Evolutionary conservation across 2,329 filamentous ascomycete species (phyloP).

Genomic region (Juglanconis juglandina): DNA sequence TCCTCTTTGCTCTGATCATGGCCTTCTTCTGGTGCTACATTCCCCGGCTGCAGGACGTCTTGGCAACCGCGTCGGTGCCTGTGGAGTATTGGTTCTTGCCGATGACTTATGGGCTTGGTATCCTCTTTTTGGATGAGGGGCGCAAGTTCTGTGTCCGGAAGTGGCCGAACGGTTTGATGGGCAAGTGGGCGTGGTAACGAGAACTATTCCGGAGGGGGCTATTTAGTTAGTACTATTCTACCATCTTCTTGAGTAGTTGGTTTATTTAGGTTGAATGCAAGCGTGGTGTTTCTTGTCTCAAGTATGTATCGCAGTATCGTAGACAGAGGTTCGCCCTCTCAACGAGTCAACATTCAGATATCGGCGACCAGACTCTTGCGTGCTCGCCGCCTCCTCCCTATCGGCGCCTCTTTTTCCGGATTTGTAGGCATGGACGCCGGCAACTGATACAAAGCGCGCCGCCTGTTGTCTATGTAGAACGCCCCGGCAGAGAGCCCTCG

Average conservation of each 20-base stretch:
- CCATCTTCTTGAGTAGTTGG: background rate
- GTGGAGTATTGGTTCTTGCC: constrained; percentile 76
- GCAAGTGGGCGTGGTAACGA: constrained; percentile 60
- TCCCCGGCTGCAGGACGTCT: constrained; percentile 57
- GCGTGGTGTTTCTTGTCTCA: no score
- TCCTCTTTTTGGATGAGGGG: constrained; percentile 63
- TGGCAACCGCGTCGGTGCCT: constrained; percentile 62
- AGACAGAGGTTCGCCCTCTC: no score
- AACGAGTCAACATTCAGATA: no score
- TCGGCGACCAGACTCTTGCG: no score
- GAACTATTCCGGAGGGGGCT: background rate
- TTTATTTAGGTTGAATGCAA: no score
- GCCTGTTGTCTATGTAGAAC: no score
- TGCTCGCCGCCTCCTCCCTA: no score
- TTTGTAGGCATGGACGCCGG: no score
- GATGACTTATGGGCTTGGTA: constrained; percentile 64
- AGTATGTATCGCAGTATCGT: no score
- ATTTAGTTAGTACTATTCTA: background rate
- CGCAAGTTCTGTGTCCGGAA: constrained; percentile 61
- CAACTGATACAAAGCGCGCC: no score
- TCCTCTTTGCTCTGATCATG: constrained; percentile 65
- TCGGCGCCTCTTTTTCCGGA: no score
- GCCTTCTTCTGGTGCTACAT: constrained; percentile 70
- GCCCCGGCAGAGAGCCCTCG: no score
- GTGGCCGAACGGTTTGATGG: constrained; percentile 55